Evolutionary conservation across 1,139 yeast genomes (phyloP).

Genomic region (Blastobotrys persicus): DNA sequence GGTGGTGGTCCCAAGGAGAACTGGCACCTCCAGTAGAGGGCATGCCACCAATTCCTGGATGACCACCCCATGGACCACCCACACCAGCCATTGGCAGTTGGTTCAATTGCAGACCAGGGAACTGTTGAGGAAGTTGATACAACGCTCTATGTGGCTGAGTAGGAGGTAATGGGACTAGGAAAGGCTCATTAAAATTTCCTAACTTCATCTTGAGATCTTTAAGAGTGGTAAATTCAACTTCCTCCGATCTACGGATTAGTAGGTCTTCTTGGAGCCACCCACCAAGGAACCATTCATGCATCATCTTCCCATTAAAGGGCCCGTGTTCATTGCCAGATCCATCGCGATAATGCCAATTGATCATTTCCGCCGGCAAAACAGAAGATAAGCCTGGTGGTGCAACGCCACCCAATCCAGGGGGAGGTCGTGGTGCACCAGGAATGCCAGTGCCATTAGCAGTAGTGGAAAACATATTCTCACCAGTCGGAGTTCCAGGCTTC

Average conservation of each 20-base stretch:
- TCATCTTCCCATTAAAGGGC: constrained; percentile 68
- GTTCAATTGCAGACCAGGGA: constrained; percentile 13
- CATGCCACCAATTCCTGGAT: too few species aligned
- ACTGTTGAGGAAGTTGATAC: constrained; percentile 12
- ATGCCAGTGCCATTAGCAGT: not conserved
- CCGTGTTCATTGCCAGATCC: constrained; percentile 73
- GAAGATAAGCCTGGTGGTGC: constrained; percentile 27
- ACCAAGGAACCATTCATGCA: constrained; percentile 75
- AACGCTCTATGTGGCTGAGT: not conserved
- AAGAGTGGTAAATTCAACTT: constrained; percentile 34
- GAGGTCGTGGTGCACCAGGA: not conserved
- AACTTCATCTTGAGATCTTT: constrained; percentile 38
- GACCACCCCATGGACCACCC: constrained; percentile 2
- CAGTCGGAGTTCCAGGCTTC: constrained; percentile 12
- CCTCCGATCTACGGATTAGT: constrained; percentile 51
- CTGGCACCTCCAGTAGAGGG: not conserved
- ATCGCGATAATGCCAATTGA: constrained; percentile 73
- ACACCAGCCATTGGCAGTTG: not conserved
- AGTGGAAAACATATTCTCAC: constrained; percentile 4
- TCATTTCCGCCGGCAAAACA: constrained; percentile 41
- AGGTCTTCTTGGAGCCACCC: constrained; percentile 61
- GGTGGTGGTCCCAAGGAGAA: constrained; percentile 5
- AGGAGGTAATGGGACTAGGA: constrained; percentile 53
- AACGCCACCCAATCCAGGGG: constrained; percentile 13
- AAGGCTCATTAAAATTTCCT: constrained; percentile 57